A percentile compares a stretch with the other conserved stretches of the same genome.
Evolutionary conservation across 352 stramenopile genomes (phyloP).

Genomic region (Pythium phragmitis): DNA sequence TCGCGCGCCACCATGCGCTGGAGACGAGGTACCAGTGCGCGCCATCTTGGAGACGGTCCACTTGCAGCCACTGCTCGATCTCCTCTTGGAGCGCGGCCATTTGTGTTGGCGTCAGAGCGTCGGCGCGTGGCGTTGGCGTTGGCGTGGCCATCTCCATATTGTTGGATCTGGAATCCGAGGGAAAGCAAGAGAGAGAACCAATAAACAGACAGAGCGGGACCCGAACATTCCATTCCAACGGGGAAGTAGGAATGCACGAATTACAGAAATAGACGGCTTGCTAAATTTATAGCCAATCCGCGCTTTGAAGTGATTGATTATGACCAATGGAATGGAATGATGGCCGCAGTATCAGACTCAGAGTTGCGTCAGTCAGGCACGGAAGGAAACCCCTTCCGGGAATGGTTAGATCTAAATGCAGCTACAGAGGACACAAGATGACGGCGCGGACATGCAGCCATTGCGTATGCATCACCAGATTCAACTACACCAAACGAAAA

Average conservation of each 20-base stretch:
- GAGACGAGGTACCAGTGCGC: conserved; percentile 66
- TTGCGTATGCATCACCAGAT: background rate
- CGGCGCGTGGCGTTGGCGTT: background rate
- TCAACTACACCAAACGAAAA: background rate
- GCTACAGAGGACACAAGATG: background rate
- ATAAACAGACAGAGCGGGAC: conserved; percentile 3
- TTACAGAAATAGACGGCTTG: background rate
- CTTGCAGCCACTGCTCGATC: conserved; percentile 26
- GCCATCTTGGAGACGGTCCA: conserved; percentile 42
- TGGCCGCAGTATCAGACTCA: background rate
- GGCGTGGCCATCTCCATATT: background rate
- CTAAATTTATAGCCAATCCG: background rate
- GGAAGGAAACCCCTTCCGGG: background rate
- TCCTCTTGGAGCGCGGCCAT: conserved; percentile 16
- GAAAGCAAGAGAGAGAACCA: conserved; percentile 1
- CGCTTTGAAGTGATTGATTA: background rate
- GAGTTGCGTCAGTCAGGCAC: conserved; percentile 1
- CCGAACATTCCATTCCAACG: background rate
- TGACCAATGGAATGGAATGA: background rate
- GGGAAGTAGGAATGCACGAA: background rate
- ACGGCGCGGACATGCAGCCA: background rate
- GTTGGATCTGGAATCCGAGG: conserved; percentile 3
- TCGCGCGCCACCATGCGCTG: conserved; percentile 48
- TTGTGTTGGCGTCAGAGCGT: background rate
- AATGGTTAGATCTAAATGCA: background rate